Percentiles rank a stretch among this genome's conserved stretches.
These are phyloP conservation scores for Nigrospora oryzae DNA, from an alignment of 2,329 filamentous ascomycete species.

Conservation along the genomic window DNA sequence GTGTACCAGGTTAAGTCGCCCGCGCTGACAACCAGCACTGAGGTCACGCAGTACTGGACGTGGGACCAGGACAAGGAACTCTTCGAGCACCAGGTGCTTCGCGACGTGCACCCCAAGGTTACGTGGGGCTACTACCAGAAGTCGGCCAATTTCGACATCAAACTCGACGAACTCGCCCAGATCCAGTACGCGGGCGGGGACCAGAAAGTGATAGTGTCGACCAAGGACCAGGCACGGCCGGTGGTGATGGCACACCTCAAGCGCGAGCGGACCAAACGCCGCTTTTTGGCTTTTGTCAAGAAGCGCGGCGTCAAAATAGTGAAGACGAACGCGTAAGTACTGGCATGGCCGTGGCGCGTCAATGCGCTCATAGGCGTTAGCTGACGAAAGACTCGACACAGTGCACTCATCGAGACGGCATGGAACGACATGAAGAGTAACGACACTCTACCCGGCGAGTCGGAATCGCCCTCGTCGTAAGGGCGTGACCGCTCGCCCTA, in stretches of 20 bases:
- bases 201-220: constrained; percentile 32
- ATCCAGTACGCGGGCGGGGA: constrained; percentile 34
- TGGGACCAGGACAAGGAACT: constrained; percentile 29
- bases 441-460: constrained; percentile 11
- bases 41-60: constrained; percentile 48
- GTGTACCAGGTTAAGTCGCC: constrained; percentile 43
- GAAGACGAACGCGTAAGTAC: constrained; percentile 31
- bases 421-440: constrained; percentile 19
- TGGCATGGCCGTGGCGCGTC: not conserved
- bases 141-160: constrained; percentile 41
- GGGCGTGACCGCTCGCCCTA: no score
- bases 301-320: constrained; percentile 32
- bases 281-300: constrained; percentile 40
- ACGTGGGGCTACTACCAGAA: constrained; percentile 42
- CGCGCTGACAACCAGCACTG: constrained; percentile 33
- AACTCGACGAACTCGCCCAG: constrained; percentile 34
- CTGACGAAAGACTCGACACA: constrained; percentile 4
- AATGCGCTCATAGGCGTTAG: not conserved
- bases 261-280: constrained; percentile 40
- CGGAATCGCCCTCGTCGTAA: constrained; percentile 4
- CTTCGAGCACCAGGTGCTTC: constrained; percentile 47
- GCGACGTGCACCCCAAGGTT: constrained; percentile 28
- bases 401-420: constrained; percentile 14
- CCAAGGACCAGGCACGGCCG: constrained; percentile 28
- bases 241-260: constrained; percentile 44